phyloP scores from a whole-genome alignment of 1,139 yeast species.

The Saccharomyces hybrid region DNA sequence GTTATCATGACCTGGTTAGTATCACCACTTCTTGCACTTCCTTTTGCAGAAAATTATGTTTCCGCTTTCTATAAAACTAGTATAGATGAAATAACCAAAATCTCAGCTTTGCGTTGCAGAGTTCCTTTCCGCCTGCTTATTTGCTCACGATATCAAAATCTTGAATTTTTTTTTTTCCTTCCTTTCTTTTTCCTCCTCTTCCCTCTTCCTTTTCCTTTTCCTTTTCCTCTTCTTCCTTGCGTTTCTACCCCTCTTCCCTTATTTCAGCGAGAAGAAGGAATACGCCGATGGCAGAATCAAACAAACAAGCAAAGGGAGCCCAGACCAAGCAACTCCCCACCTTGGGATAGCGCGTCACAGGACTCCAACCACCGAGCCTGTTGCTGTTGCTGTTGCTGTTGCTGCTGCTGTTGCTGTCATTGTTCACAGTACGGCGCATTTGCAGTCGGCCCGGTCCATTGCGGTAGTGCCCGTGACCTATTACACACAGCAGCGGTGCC shows the following conservation, averaged over 20 bases:
- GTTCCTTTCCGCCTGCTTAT: not conserved
- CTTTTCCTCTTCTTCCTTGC: not conserved
- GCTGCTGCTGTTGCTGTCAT: no score
- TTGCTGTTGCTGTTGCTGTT: no score
- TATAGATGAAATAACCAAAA: not conserved
- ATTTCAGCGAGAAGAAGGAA: not conserved
- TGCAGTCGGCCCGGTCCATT: no score
- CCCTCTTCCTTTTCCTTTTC: not conserved
- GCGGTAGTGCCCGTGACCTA: no score
- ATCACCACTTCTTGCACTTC: not conserved
- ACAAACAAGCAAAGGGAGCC: no score
- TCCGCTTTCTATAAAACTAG: not conserved
- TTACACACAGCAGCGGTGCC: no score
- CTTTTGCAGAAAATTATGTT: not conserved
- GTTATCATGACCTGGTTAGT: not conserved
- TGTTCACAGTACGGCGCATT: no score
- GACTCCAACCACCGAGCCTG: no score
- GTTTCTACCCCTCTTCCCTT: slow-evolving; percentile 1
- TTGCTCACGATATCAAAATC: not conserved
- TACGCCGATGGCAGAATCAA: not conserved
- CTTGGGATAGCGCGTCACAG: no score
- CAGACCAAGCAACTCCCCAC: no score
- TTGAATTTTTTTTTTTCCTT: not conserved
- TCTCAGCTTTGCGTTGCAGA: not conserved
- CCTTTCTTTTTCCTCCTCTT: not conserved